These are phyloP conservation scores for Nothophaeocryptopus gaeumannii DNA, from an alignment of 2,329 filamentous ascomycete species.

Conservation along the genomic window DNA sequence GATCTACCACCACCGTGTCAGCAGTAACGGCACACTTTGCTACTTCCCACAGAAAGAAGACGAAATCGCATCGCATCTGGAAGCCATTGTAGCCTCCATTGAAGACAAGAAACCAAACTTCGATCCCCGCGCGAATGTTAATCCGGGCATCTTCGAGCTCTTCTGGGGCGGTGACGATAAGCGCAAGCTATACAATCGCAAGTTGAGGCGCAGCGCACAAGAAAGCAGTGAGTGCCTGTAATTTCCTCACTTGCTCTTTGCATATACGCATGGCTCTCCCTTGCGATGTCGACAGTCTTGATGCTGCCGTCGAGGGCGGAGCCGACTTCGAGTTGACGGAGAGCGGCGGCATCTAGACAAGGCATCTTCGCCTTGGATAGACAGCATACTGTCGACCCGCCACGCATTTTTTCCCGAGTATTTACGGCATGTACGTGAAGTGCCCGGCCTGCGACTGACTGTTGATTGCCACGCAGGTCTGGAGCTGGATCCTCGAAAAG, in stretches of 20 bases:
- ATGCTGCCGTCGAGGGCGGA: too few relatives aligned
- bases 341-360: too few relatives aligned
- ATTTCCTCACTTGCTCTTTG: conserved; percentile 4
- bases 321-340: too few relatives aligned
- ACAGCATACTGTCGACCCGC: too few relatives aligned
- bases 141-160: conserved; percentile 79
- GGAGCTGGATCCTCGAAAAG: conserved; percentile 22
- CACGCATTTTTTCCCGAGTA: too few relatives aligned
- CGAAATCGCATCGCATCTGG: conserved; percentile 78
- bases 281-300: too few relatives aligned
- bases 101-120: conserved; percentile 86
- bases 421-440: too few relatives aligned
- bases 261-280: too few relatives aligned
- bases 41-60: conserved; percentile 72
- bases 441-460: conserved; percentile 13
- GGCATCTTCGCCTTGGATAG: too few relatives aligned
- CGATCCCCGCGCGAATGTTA: conserved; percentile 82
- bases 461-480: conserved; percentile 15
- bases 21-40: conserved; percentile 73
- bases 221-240: conserved; percentile 44
- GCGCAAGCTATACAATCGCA: conserved; percentile 79
- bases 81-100: conserved; percentile 75
- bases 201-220: conserved; percentile 72
- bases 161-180: conserved; percentile 81
- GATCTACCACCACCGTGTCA: conserved; percentile 85